These are phyloP conservation scores for Primulina huaijiensis DNA, from an alignment of 257 asterid species.

Conservation along the genomic window DNA sequence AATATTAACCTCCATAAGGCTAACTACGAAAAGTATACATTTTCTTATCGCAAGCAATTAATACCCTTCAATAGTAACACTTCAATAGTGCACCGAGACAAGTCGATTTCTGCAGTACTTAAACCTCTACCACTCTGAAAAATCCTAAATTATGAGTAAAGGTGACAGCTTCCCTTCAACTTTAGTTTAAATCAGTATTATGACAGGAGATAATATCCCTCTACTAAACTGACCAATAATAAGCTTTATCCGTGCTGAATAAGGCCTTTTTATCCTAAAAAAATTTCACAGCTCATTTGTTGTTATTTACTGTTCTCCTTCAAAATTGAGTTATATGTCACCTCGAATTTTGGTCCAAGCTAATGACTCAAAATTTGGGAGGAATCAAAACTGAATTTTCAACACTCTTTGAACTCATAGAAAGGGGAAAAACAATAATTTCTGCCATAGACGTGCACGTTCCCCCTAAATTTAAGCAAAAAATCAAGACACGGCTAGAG, in stretches of 20 bases:
- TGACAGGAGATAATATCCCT: background rate
- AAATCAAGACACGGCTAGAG: background rate
- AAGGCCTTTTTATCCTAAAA: background rate
- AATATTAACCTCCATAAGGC: background rate
- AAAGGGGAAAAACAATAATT: too few relatives aligned
- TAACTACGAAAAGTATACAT: background rate
- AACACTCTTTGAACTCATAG: background rate
- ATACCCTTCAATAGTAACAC: background rate
- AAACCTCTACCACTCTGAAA: background rate
- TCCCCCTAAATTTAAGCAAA: background rate
- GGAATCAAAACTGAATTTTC: background rate
- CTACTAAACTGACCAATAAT: background rate
- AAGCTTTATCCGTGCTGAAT: background rate
- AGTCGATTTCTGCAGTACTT: background rate
- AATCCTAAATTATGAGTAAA: conserved; percentile 3
- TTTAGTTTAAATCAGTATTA: conserved; percentile 4
- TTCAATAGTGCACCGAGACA: background rate
- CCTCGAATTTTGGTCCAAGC: background rate
- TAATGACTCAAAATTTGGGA: background rate
- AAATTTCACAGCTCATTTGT: background rate
- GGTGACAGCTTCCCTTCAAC: background rate
- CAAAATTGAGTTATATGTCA: background rate
- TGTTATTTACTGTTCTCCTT: too few relatives aligned
- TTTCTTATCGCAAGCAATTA: background rate
- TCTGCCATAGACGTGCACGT: background rate